Conservation (phyloP, 2,329 filamentous ascomycete species). For the Catunica adiposa region DNA sequence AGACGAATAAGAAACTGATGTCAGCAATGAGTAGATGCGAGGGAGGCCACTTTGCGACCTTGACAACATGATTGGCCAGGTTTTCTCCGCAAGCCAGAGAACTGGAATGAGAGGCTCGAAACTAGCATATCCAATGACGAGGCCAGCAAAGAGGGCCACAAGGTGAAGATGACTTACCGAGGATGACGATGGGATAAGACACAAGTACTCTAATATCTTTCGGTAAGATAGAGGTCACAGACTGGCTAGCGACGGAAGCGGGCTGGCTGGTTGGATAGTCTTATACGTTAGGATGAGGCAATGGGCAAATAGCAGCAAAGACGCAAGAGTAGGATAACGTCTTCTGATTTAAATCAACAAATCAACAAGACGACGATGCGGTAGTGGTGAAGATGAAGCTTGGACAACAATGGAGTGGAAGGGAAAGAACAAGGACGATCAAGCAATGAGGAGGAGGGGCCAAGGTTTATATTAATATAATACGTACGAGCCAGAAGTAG, state of each 20-base stretch:
- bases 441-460: constrained; percentile 8
- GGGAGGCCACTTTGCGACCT: background rate
- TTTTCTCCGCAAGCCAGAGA: no score
- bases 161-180: no score
- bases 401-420: constrained; percentile 10
- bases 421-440: background rate
- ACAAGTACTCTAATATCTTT: background rate
- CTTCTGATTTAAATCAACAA: background rate
- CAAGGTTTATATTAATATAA: constrained; percentile 13
- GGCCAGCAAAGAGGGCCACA: no score
- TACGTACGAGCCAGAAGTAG: background rate
- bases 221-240: background rate
- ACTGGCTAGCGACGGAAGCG: background rate
- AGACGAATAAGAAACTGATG: background rate
- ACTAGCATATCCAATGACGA: no score
- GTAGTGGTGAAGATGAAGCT: constrained; percentile 5
- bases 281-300: no score
- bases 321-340: background rate
- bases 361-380: constrained; percentile 1
- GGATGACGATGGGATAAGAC: no score
- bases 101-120: no score
- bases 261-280: background rate
- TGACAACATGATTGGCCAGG: no score
- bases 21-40: background rate
- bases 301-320: background rate